phyloP scores from a whole-genome alignment of 768 basidiomycete genomes.

The Chlorophyllum brunneum region DNA sequence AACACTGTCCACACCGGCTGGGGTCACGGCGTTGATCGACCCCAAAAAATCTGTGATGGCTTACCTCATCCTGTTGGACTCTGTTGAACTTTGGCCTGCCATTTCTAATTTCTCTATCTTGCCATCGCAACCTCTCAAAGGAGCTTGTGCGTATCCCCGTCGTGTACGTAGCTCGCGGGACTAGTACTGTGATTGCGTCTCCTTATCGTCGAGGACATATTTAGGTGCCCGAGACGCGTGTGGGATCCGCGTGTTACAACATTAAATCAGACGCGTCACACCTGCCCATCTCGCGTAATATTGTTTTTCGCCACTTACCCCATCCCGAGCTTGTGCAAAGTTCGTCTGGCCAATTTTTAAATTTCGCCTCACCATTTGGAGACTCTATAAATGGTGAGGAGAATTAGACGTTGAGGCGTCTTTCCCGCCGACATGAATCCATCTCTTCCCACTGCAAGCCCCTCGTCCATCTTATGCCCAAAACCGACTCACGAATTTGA shows the following conservation, averaged over 20 bases:
- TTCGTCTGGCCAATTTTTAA: no score
- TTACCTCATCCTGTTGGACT: conserved; percentile 25
- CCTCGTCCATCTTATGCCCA: no score
- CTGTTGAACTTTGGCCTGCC: not conserved
- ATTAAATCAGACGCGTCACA: not conserved
- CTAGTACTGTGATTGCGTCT: no score
- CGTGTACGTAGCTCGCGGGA: conserved; percentile 6
- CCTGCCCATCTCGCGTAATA: not conserved
- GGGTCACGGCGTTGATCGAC: conserved; percentile 40
- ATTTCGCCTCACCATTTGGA: no score
- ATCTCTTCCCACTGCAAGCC: no score
- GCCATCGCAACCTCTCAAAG: not conserved
- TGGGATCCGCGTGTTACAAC: not conserved
- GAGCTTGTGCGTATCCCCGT: not conserved
- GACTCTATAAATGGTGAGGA: no score
- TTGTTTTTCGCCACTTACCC: no score
- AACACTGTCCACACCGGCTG: conserved; percentile 20
- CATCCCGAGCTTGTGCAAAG: no score
- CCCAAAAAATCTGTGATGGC: conserved; percentile 38
- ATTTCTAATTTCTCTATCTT: not conserved
- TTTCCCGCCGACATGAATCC: no score
- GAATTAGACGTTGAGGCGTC: no score
- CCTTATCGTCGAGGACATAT: not conserved
- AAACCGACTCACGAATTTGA: no score
- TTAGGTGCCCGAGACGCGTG: not conserved